Percentiles rank a stretch among this genome's conserved stretches.
Evolutionary conservation across 2,329 filamentous ascomycete genomes (phyloP).

Genomic region (Apiospora pterosperma): DNA sequence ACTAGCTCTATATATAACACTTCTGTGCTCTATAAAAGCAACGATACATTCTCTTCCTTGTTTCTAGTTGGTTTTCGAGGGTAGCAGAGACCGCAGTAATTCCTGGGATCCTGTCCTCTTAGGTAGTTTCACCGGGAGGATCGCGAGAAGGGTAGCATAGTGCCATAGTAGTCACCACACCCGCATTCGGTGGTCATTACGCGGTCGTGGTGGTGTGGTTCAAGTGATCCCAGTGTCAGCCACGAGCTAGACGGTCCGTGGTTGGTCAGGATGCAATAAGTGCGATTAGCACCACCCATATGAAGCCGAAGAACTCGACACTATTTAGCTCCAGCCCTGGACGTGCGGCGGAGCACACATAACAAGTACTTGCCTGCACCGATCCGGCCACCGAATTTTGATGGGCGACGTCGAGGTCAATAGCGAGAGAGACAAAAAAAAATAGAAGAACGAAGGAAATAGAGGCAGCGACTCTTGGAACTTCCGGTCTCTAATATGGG

Average conservation of each 20-base stretch:
- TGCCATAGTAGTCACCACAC: neutral
- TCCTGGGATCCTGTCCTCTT: neutral
- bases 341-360: neutral
- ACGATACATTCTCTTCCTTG: neutral
- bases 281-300: neutral
- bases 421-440: neutral
- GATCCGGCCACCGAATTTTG: neutral
- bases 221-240: neutral
- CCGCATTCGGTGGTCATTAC: neutral
- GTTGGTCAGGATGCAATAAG: constrained; percentile 1
- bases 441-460: neutral
- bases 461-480: neutral
- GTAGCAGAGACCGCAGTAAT: neutral
- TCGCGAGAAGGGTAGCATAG: neutral
- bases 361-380: neutral
- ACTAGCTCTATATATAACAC: neutral
- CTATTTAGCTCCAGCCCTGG: neutral
- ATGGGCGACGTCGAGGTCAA: neutral
- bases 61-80: neutral
- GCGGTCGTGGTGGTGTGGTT: neutral
- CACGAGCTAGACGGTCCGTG: neutral
- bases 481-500: neutral
- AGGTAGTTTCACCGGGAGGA: neutral
- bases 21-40: neutral
- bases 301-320: neutral